Base-by-base conservation (phyloP, 495 filamentous ascomycete species). In the Aspergillus wentii region DNA sequence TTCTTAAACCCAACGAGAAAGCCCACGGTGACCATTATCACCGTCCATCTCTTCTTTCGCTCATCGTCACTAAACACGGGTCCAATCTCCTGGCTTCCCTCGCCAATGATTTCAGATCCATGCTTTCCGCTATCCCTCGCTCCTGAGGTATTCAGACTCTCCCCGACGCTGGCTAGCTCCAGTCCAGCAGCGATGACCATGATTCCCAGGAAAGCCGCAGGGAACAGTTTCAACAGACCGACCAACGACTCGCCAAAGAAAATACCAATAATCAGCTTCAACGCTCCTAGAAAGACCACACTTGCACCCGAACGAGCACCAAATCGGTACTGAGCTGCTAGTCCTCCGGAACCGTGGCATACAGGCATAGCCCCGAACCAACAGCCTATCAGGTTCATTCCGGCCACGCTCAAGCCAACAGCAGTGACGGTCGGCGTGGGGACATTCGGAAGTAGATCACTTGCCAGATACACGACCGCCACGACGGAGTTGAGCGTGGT, bases 361-460 rank as follows among this genome's bases (percentile, higher is more conserved):
- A 94, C 84, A 4, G 91, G 91, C 91, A 97, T 97, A 0, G 82
- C 85, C 19, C 88, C 90, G 56, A 95, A 92, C 83, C 85, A 91
- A 59, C 83, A 88, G 5, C 85, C 83, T 4, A 84, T 45, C 5
- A 96, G 62, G 54, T 96, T 96, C 81, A 94, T 92, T 3, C 60
- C 46, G 0, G 79, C 78, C 6, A 97, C 85, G 30, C 85, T 91
- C 34, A 94, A 50, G 0, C 89, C 90, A 14, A 96, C 69, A 2
- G 76, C 67, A 0, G 86, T 88, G 11, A 82, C 74, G 0, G 76
- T 75, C 2, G 88, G 87, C 0, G 78, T 64, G 1, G 71, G 72
- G 1, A 82, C 62, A 7, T 78, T 61, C 0, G 87, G 88, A 1
- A 94, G 62, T 3, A 96, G 70, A 54, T 92, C 83, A 1, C 72